Evolutionary conservation across 2,329 filamentous ascomycete genomes (phyloP), one percentile per base, ranked within the genome.

Genomic region (Penicillium freii): DNA sequence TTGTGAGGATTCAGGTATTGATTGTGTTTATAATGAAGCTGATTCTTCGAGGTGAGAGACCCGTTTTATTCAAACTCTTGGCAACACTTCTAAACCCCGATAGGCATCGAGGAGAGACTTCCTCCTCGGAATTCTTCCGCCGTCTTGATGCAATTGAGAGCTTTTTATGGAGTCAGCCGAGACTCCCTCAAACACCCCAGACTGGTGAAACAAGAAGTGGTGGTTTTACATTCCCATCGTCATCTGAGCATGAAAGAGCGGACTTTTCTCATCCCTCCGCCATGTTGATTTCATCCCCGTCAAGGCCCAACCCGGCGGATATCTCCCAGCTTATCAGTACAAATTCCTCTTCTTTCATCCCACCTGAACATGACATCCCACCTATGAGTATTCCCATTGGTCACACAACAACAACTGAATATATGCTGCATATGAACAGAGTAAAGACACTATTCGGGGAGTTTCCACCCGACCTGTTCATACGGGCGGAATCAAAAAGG

Each of bases 381-480:
- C 53, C 53, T 2, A 56, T 56, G 53, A 56, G 53, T 23, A 56
- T 56, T 25, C 53, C 53, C 3, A 56, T 51, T 2, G 46, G 53
- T 1, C 47, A 56, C 23, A 56, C 53, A 21, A 51, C 53, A 15
- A 56, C 53, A 23, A 56, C 53, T 2, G 53, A 56, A 38, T 56
- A 56, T 38, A 56, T 56, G 53, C 31, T 56, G 11, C 53, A 56
- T 36, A 56, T 56, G 47, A 56, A 31, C 15, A 56, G 31, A 45
- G 39, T 51, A 34, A 56, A 56, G 19, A 39, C 46, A 6, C 33
- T 56, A 9, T 56, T 56, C 19, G 47, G 53, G 5, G 53, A 56
- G 17, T 56, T 56, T 21, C 53, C 53, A 25, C 53, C 53, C n/a
- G 53, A 56, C n/a, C 31, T 56, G 29, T 56, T 56, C n/a, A 56